Evolutionary conservation across 192 early-diverging fungal genomes (phyloP).

Genomic region (Gigaspora rosea): DNA sequence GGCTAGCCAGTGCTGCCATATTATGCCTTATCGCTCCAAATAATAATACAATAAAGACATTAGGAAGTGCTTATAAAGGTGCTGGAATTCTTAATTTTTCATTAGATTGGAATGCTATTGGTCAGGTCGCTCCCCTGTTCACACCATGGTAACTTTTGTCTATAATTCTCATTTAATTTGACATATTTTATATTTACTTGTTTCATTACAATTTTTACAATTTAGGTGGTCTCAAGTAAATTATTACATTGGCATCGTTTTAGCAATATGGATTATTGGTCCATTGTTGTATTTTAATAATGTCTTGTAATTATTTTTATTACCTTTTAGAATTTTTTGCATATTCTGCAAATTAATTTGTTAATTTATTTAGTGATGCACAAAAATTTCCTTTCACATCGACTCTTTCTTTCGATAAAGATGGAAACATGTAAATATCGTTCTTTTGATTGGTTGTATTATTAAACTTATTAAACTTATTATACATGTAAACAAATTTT

Average conservation of each 20-base stretch:
- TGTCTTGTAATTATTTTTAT: constrained; percentile 5
- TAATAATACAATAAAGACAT: constrained; percentile 34
- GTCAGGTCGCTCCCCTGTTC: constrained; percentile 50
- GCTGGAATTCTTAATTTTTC: constrained; percentile 71
- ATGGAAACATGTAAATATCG: too few relatives aligned
- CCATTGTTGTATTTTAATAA: background rate
- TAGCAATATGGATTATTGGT: constrained; percentile 35
- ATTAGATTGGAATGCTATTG: constrained; percentile 75
- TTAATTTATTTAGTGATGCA: constrained; percentile 1
- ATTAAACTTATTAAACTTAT: too few relatives aligned
- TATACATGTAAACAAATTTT: too few relatives aligned
- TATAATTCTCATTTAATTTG: constrained; percentile 2
- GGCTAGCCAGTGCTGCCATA: constrained; percentile 38
- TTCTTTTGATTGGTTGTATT: too few relatives aligned
- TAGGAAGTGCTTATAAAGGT: constrained; percentile 57
- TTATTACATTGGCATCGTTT: constrained; percentile 60
- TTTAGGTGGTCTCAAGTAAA: constrained; percentile 64
- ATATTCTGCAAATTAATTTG: background rate
- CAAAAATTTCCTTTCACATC: background rate
- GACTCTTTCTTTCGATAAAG: background rate
- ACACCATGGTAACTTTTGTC: constrained; percentile 69
- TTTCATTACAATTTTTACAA: background rate
- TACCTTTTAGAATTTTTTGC: background rate
- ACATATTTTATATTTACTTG: background rate
- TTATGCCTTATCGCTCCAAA: constrained; percentile 40